A percentile compares a stretch with the other conserved stretches of the same genome.
Evolutionary conservation across 805 yeast genomes (phyloP).

Genomic region (Kodamaea hsintzibuensis): DNA sequence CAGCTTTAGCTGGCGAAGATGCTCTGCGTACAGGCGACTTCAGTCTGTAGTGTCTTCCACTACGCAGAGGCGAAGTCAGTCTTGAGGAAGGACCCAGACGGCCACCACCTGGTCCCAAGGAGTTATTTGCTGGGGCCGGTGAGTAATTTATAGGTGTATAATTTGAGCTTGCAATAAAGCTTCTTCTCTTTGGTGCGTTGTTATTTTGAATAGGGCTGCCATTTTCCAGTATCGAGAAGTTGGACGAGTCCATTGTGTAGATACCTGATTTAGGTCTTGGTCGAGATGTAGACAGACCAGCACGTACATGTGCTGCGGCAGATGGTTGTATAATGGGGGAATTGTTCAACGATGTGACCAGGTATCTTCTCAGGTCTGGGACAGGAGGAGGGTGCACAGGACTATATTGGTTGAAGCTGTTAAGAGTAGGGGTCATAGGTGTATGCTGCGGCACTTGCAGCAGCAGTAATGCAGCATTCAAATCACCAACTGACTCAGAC

Average conservation of each 20-base stretch:
- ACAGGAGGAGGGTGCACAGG: background rate
- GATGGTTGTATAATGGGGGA: slow-evolving; percentile 22
- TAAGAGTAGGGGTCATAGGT: slow-evolving; percentile 1
- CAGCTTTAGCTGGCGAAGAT: slow-evolving; percentile 23
- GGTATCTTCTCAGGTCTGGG: slow-evolving; percentile 18
- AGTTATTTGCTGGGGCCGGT: background rate
- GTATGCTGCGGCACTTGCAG: slow-evolving; percentile 1
- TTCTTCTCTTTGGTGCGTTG: slow-evolving; percentile 8
- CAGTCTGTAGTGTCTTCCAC: slow-evolving; percentile 27
- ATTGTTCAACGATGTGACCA: slow-evolving; percentile 20
- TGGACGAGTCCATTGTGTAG: slow-evolving; percentile 29
- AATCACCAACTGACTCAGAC: slow-evolving; percentile 29
- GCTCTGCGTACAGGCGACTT: slow-evolving; percentile 31
- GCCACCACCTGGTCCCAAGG: background rate
- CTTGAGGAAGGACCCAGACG: slow-evolving; percentile 15
- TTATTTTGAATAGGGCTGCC: slow-evolving; percentile 17
- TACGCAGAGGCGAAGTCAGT: slow-evolving; percentile 30
- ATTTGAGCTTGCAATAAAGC: background rate
- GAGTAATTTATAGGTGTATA: background rate
- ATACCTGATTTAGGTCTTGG: slow-evolving; percentile 38
- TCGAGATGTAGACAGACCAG: slow-evolving; percentile 12
- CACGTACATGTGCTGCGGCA: slow-evolving; percentile 14
- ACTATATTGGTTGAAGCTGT: background rate
- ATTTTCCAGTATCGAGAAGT: slow-evolving; percentile 31
- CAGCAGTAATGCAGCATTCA: background rate